phyloP scores from a whole-genome alignment of 2,329 filamentous ascomycete genomes.

The Penicillium psychrosexuale region DNA sequence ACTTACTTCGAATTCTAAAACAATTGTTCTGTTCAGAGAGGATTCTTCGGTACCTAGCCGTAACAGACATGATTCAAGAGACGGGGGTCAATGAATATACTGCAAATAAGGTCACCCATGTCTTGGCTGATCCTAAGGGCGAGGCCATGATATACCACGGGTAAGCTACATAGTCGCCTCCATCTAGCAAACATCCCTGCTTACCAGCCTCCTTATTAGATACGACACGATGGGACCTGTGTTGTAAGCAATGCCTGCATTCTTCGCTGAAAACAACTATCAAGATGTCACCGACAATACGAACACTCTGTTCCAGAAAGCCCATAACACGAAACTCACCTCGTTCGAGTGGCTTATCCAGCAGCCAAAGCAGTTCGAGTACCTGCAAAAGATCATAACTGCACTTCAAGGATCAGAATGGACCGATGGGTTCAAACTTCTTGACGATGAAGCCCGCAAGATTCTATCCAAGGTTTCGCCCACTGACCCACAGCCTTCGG shows the following conservation, averaged over 20 bases:
- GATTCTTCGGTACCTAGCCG: slow-evolving; percentile 28
- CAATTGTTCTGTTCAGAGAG: slow-evolving; percentile 11
- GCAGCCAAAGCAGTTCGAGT: slow-evolving; percentile 25
- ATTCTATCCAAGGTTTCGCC: slow-evolving; percentile 5
- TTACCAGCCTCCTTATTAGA: not conserved
- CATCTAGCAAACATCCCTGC: not conserved
- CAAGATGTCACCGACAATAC: slow-evolving; percentile 24
- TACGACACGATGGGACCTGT: slow-evolving; percentile 16
- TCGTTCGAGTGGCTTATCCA: slow-evolving; percentile 30
- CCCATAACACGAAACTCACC: slow-evolving; percentile 26
- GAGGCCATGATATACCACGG: slow-evolving; percentile 16
- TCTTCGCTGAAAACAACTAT: slow-evolving; percentile 30
- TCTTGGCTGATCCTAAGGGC: slow-evolving; percentile 11
- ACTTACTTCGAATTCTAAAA: not conserved
- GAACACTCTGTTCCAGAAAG: slow-evolving; percentile 31
- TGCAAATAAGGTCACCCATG: slow-evolving; percentile 12
- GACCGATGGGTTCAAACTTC: slow-evolving; percentile 18
- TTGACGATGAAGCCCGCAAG: slow-evolving; percentile 17
- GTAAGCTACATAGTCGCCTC: slow-evolving; percentile 4
- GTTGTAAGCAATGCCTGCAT: slow-evolving; percentile 24
- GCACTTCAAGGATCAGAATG: slow-evolving; percentile 22
- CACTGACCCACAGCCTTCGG: slow-evolving; percentile 2
- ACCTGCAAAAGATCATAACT: slow-evolving; percentile 26
- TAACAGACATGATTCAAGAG: slow-evolving; percentile 17
- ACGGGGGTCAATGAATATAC: slow-evolving; percentile 13